These are phyloP conservation scores for Dothiorella sarmentorum DNA, from an alignment of 2,329 filamentous ascomycete genomes.

Conservation along the genomic window DNA sequence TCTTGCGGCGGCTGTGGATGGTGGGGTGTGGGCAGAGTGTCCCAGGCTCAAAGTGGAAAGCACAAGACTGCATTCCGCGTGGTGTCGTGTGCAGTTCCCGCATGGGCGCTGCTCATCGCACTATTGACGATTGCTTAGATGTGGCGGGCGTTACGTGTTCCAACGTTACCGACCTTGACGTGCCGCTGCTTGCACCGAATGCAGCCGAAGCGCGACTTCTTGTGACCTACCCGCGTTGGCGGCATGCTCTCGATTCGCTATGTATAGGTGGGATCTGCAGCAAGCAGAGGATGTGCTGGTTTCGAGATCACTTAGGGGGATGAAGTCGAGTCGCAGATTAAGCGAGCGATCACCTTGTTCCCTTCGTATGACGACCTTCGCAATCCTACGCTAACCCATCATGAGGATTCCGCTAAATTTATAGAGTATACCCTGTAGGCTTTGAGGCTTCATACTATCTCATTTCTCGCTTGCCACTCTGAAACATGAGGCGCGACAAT, in stretches of 20 bases:
- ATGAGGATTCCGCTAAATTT: too few relatives aligned
- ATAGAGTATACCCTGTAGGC: too few relatives aligned
- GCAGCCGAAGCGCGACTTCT: conserved; percentile 6
- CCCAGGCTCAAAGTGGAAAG: neutral
- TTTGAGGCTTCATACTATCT: too few relatives aligned
- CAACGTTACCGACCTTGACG: conserved; percentile 1
- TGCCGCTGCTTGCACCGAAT: conserved; percentile 11
- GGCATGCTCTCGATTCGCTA: neutral
- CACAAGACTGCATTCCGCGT: neutral
- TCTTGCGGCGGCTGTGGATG: neutral
- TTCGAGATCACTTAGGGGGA: neutral
- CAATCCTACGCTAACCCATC: too few relatives aligned
- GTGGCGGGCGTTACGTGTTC: neutral
- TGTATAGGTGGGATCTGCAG: too few relatives aligned
- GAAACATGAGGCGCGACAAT: too few relatives aligned
- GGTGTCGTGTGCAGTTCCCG: neutral
- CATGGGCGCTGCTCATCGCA: conserved; percentile 12
- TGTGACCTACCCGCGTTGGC: conserved; percentile 5
- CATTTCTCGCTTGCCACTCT: too few relatives aligned
- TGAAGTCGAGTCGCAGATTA: neutral
- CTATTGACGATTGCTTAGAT: neutral
- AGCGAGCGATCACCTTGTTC: too few relatives aligned
- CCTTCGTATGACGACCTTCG: too few relatives aligned
- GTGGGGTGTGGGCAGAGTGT: neutral
- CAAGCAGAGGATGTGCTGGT: neutral